Percentiles rank a stretch among this genome's conserved stretches.
These are phyloP conservation scores for Graphiopsis chlorocephala DNA, from an alignment of 2,329 filamentous ascomycete species.

Conservation along the genomic window DNA sequence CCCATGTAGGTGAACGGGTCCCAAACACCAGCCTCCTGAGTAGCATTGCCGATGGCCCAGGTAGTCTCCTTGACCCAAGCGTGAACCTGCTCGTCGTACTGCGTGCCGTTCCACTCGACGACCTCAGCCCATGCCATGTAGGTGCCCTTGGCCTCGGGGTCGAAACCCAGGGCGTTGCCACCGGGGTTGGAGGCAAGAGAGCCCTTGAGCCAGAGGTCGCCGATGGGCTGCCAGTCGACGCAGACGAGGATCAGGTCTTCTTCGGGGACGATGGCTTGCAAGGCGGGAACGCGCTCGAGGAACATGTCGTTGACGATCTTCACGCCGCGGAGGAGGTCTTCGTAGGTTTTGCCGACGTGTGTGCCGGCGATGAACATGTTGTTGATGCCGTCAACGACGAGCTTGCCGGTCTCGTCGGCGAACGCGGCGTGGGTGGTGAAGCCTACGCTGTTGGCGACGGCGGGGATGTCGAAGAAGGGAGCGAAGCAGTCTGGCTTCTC, in stretches of 20 bases:
- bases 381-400: conserved; percentile 7
- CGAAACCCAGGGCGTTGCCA: conserved; percentile 22
- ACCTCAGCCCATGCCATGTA: conserved; percentile 16
- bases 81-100: conserved; percentile 23
- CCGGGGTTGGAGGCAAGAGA: conserved; percentile 13
- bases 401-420: conserved; percentile 13
- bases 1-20: conserved; percentile 15
- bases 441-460: conserved; percentile 3
- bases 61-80: conserved; percentile 18
- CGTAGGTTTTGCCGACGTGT: conserved; percentile 13
- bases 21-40: conserved; percentile 10
- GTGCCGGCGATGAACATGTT: conserved; percentile 15
- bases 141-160: conserved; percentile 16
- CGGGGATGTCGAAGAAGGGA: conserved; percentile 11
- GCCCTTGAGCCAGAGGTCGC: conserved; percentile 11
- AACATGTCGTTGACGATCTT: conserved; percentile 15
- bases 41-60: conserved; percentile 9
- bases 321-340: conserved; percentile 5
- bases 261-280: conserved; percentile 12
- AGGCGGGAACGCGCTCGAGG: conserved; percentile 9
- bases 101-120: conserved; percentile 20
- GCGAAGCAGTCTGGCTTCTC: conserved; percentile 12
- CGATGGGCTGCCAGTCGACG: conserved; percentile 13
- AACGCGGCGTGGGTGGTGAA: conserved; percentile 10
- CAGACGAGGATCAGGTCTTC: conserved; percentile 14